Evolutionary conservation across 192 early-diverging fungal species (phyloP).

Genomic region (Backusella circina): DNA sequence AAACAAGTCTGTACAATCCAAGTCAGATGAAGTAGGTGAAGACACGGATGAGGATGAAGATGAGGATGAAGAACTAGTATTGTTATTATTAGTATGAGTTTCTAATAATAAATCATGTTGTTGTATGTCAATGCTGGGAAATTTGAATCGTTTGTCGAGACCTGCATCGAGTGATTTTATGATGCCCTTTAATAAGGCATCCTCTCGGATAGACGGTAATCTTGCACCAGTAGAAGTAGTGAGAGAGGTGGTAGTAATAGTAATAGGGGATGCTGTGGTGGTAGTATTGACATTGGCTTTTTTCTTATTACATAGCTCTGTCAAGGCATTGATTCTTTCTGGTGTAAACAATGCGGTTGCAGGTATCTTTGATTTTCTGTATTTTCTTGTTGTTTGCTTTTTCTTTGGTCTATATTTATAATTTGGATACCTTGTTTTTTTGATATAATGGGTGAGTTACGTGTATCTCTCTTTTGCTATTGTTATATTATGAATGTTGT

Average conservation of each 20-base stretch:
- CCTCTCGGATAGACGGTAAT: background rate
- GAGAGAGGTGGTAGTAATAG: background rate
- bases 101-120: background rate
- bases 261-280: background rate
- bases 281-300: background rate
- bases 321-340: background rate
- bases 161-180: background rate
- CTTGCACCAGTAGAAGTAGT: background rate
- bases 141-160: background rate
- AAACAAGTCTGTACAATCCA: background rate
- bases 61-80: background rate
- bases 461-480: background rate
- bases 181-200: background rate
- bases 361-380: constrained; percentile 6
- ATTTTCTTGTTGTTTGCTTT: constrained; percentile 5
- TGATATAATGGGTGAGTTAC: background rate
- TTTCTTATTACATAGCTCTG: background rate
- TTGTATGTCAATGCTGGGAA: background rate
- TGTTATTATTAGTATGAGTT: background rate
- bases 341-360: background rate
- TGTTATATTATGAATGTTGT: background rate
- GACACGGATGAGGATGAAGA: background rate
- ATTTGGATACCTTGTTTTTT: background rate
- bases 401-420: constrained; percentile 1
- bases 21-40: background rate